Base-by-base conservation (phyloP, 805 yeast genomes). In the Scheffersomyces coipomensis region DNA sequence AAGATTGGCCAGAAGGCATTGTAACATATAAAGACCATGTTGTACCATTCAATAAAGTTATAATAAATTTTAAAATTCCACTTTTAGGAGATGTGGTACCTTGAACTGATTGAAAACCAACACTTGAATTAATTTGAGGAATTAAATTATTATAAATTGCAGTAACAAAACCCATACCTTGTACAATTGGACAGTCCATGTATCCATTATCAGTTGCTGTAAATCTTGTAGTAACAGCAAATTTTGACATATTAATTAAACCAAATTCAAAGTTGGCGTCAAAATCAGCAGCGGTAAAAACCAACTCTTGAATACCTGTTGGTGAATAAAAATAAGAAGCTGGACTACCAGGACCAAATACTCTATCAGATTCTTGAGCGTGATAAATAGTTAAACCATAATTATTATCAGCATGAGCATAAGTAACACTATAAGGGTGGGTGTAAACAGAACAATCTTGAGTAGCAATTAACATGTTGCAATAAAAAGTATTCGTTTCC, bases 161-260 rank as follows among this genome's bases (percentile, higher is more conserved):
- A 13, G 95, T 83, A 12, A 85, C 74, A 43, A 85, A 79, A 1
- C 95, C 96, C 76, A 73, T 72, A 27, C 97, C 96, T 55, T 83
- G 88, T 3, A 81, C 83, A 33, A 85, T 52, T 2, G 89, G 88
- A 27, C 30, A 27, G 12, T 27, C 30, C 30, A 27, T 27, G 12
- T 27, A 27, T 5, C 30, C 30, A 6, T 27, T 27, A 15, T 27
- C 10, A 13, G 30, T 27, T 13, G 30, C 30, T 5, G 47, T 31
- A 22, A 41, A 46, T 7, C 37, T 35, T 4, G 53, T 43, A 18
- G 46, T 47, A 9, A 41, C 46, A 8, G 47, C 39, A 39, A 45
- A 49, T 35, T 51, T 51, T 6, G 42, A 19, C 34, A 43, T 34
- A n/a, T 23, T 33, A 3, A 33, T 31, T 16, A 49, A 32, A 10